phyloP scores from a whole-genome alignment of 306 rosid genomes.

The Cercis canadensis region DNA sequence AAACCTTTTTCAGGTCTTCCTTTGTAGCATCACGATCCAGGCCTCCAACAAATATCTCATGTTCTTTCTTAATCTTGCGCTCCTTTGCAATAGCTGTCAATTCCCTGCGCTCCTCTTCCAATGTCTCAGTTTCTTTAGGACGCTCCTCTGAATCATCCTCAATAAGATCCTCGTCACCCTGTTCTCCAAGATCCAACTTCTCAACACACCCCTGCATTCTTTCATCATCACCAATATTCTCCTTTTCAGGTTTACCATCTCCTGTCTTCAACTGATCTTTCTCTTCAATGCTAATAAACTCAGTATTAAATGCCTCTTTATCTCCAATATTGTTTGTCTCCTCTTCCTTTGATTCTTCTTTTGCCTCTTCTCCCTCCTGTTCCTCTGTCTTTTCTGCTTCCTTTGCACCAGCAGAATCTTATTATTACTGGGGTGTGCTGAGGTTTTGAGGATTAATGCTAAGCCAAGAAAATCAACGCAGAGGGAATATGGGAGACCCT shows the following conservation, averaged over 20 bases:
- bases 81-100: slow-evolving; percentile 62
- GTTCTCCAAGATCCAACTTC: slow-evolving; percentile 58
- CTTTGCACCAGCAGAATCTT: slow-evolving; percentile 32
- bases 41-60: slow-evolving; percentile 83
- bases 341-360: slow-evolving; percentile 43
- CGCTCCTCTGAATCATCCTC: slow-evolving; percentile 59
- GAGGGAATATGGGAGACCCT: too few relatives aligned
- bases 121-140: slow-evolving; percentile 48
- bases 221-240: slow-evolving; percentile 39
- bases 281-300: slow-evolving; percentile 30
- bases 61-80: slow-evolving; percentile 65
- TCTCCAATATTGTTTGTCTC: slow-evolving; percentile 37
- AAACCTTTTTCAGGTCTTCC: slow-evolving; percentile 77
- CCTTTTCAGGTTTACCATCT: slow-evolving; percentile 38
- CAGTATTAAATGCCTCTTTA: slow-evolving; percentile 31
- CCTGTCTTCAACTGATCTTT: slow-evolving; percentile 41
- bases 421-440: too few relatives aligned
- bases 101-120: slow-evolving; percentile 58
- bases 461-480: too few relatives aligned
- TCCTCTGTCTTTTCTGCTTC: slow-evolving; percentile 32
- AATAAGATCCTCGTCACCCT: slow-evolving; percentile 49
- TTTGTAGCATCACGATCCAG: slow-evolving; percentile 75
- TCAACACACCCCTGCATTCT: slow-evolving; percentile 41
- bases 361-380: slow-evolving; percentile 26
- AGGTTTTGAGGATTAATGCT: too few relatives aligned